Base-by-base conservation (phyloP, 169 alveolate genomes). In the Cryptosporidium tyzzeri region DNA sequence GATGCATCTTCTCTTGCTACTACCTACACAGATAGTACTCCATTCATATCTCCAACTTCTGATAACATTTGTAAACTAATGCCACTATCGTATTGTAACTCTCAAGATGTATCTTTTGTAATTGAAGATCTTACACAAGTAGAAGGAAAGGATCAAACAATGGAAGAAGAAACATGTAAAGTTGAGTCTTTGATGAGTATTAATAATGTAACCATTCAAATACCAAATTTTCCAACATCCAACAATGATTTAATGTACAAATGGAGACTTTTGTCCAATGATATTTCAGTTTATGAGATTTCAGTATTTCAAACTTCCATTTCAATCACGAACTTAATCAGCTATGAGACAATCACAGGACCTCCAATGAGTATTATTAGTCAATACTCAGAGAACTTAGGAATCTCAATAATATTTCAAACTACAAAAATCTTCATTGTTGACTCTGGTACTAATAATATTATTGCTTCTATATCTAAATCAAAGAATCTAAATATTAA, bases 291-390 rank as follows among this genome's bases (percentile, higher is more conserved):
- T 9, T 80, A 80, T 44, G 87, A 80, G 26, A 53, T 80, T 39
- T 80, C 87, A 44, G 21, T 80, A 21, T 80, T 58, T 39, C 87
- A 80, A 31, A 35, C 87, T 29, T 39, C 87, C 18, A 29, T 80
- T 10, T 26, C 65, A 10, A 21, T 80, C 23, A 39, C 68, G 3
- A 44, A 65, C 26, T 29, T 65, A 23, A 31, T 80, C 21, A 80
- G 8, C 33, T 35, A n/a, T 59, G 80, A 59, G 29, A 18, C 87
- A 10, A 41, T 41, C 14, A 21, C 87, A 3, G 87, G 87, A 3
- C 87, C 87, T n/a, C 75, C 75, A 21, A 80, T 80, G 73, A 37
- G 37, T 9, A 26, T 80, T 5, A 29, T 80, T 8, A 80, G 87
- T 26, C 75, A 62, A 29, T 80, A 80, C 70, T 59, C 87, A 16